Percentiles rank a stretch among this genome's conserved stretches.
These are phyloP conservation scores for Melanogaster broomeanus DNA, from an alignment of 768 basidiomycete species.

Conservation along the genomic window DNA sequence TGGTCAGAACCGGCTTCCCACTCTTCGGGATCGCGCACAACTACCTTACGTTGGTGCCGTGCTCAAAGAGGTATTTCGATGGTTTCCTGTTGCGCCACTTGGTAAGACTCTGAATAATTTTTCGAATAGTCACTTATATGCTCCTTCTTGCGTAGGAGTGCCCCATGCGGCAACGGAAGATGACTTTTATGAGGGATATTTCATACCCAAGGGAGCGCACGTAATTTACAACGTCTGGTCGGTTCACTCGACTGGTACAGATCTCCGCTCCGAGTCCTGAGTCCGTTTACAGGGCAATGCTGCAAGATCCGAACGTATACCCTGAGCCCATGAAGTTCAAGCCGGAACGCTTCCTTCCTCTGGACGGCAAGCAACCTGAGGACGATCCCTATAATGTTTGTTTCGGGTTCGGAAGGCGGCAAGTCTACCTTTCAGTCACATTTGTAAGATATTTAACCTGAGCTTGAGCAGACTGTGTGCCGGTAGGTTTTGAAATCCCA, in stretches of 20 bases:
- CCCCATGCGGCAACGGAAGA: conserved; percentile 32
- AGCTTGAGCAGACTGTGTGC: neutral
- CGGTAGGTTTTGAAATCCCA: neutral
- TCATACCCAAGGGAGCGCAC: no score
- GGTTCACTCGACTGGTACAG: neutral
- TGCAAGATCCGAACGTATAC: conserved; percentile 31
- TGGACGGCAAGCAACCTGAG: conserved; percentile 13
- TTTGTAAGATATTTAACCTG: neutral
- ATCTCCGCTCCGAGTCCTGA: neutral
- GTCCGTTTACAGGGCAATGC: conserved; percentile 21
- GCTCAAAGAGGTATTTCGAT: conserved; percentile 14
- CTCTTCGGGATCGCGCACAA: conserved; percentile 28
- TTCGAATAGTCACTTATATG: neutral
- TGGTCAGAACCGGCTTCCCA: conserved; percentile 33
- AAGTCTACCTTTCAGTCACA: neutral
- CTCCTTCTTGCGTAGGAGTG: conserved; percentile 21
- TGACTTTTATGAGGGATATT: conserved; percentile 25
- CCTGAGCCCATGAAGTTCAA: conserved; percentile 28
- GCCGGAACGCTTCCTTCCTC: conserved; percentile 30
- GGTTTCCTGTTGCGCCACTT: conserved; percentile 9
- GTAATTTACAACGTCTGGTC: conserved; percentile 37
- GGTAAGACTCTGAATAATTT: neutral
- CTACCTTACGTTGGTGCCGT: conserved; percentile 17
- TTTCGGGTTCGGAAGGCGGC: conserved; percentile 31
- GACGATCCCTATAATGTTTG: conserved; percentile 13